A percentile compares a stretch with the other conserved stretches of the same genome.
These are phyloP conservation scores for Metarhizium album DNA, from an alignment of 2,329 filamentous ascomycete genomes.

Conservation along the genomic window DNA sequence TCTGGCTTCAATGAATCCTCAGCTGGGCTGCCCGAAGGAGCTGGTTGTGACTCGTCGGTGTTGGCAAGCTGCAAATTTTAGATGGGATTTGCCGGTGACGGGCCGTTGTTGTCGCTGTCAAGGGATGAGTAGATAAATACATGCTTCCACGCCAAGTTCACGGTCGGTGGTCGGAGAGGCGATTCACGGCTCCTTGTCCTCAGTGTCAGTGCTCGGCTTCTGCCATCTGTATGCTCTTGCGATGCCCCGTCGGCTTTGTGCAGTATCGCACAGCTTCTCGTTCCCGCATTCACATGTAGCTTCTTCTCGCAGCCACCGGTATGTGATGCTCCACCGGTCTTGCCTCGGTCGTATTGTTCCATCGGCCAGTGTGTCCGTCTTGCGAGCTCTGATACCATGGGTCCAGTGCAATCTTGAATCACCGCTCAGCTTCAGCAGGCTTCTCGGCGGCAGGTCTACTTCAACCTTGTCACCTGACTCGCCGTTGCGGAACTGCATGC, in stretches of 20 bases:
- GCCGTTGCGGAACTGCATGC: slow-evolving; percentile 32
- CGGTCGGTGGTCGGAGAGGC: no score
- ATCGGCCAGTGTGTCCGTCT: slow-evolving; percentile 36
- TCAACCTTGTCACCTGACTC: slow-evolving; percentile 22
- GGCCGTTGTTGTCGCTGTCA: no score
- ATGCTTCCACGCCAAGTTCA: no score
- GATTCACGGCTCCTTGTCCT: background rate
- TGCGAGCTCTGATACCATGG: slow-evolving; percentile 42
- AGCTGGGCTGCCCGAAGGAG: no score
- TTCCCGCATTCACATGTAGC: slow-evolving; percentile 40
- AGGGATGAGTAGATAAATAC: no score
- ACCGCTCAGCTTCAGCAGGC: slow-evolving; percentile 40
- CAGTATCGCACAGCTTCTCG: slow-evolving; percentile 38
- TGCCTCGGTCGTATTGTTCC: slow-evolving; percentile 30
- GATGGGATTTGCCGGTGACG: no score
- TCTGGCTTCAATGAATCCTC: no score
- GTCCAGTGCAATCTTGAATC: slow-evolving; percentile 44
- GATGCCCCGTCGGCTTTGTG: slow-evolving; percentile 32
- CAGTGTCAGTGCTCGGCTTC: background rate
- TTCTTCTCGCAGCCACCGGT: slow-evolving; percentile 38
- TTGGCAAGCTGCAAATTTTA: no score
- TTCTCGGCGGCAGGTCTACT: slow-evolving; percentile 35
- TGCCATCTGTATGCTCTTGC: slow-evolving; percentile 43
- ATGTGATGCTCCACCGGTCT: slow-evolving; percentile 45
- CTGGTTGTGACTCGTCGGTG: no score